Base-by-base conservation (phyloP, 2,329 filamentous ascomycete species). In the Epichloe sibirici region DNA sequence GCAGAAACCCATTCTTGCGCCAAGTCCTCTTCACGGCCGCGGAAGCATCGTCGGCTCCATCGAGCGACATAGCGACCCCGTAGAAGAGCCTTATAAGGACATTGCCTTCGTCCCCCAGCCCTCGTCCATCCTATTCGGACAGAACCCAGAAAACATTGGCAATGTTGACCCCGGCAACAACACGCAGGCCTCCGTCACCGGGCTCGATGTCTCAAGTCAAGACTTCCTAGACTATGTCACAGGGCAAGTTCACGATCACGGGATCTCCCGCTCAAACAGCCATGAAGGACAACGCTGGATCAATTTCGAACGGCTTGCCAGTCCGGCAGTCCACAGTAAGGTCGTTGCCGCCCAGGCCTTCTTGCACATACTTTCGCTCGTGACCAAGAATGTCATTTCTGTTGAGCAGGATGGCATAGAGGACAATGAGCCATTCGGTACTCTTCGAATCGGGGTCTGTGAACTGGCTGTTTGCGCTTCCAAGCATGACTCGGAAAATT, bases 341-440 rank as follows among this genome's bases (percentile, higher is more conserved):
- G 70, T 79, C 34, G 81, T 88, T 12, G 86, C 85, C 8, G 82
- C 86, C 2, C 86, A 90, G 64, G 88, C 82, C 0, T 85, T 88
- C 63, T 80, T 86, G 69, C 86, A 93, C 64, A 74, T 88, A 2
- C 75, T 94, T 13, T 74, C 77, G 11, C 74, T 93, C 44, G 83
- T 80, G 5, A 88, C 81, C 2, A 88, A 83, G 66, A 76, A 76
- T 2, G 65, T 78, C 52, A 69, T 91, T 45, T 64, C 69, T 17
- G 80, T 90, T 5, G 67, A 76, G 56, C 89, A 95, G 66, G 70
- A 75, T 3, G 66, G 66, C 31, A 62, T 65, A 25, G 57, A 60
- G 5, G 53, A 66, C 6, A 59, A 62, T 7, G 51, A 65, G 49
- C 66, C 73, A 2, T 79, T 77, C 58, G 76, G 76, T 1, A 58